Conservation (phyloP, 345 rosid species). For the Syzygium oleosum region DNA sequence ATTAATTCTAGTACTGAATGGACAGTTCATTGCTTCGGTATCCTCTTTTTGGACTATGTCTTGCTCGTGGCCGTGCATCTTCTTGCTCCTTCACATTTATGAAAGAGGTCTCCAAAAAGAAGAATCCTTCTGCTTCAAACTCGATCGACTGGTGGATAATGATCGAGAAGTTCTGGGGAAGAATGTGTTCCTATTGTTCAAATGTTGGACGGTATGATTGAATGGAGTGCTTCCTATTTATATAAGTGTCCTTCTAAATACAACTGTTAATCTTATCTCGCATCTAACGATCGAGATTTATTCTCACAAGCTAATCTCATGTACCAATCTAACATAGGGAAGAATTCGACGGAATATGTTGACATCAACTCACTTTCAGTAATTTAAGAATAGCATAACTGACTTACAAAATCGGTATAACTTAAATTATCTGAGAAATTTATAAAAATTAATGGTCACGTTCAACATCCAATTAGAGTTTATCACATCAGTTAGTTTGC, state of each 20-base stretch:
- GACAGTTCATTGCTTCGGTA: neutral
- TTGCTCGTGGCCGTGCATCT: too few species aligned
- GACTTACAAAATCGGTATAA: neutral
- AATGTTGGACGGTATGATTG: neutral
- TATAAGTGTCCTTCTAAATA: neutral
- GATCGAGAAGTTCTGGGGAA: neutral
- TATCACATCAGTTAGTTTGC: neutral
- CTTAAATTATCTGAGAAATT: neutral
- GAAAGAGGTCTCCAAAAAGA: neutral
- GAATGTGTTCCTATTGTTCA: neutral
- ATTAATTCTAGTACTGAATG: neutral
- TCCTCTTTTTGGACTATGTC: too few species aligned
- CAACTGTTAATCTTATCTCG: neutral
- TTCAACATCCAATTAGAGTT: neutral
- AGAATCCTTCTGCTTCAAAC: neutral
- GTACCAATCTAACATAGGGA: neutral
- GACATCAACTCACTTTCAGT: neutral
- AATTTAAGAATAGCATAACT: neutral
- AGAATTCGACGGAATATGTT: neutral
- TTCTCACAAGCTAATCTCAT: too few species aligned
- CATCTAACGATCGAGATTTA: neutral
- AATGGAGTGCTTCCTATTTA: neutral
- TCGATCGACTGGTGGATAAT: too few species aligned
- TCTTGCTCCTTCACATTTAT: too few species aligned
- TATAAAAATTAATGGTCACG: accelerated